phyloP scores from a whole-genome alignment of 1,139 yeast species.

The Eremothecium sinecaudum region DNA sequence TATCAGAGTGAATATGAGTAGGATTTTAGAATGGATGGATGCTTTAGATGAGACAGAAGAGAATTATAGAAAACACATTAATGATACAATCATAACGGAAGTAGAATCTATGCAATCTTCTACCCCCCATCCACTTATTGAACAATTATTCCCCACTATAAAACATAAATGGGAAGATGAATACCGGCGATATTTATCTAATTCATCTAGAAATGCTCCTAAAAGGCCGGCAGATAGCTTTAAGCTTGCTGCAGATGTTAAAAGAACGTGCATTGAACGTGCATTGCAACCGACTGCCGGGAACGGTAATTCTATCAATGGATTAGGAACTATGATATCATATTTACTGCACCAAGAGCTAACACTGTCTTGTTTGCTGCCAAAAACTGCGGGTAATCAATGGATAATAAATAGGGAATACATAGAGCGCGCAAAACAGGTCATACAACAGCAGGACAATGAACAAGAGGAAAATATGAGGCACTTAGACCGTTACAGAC shows the following conservation, averaged over 20 bases:
- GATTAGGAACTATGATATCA: slow-evolving; percentile 15
- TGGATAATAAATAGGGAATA: slow-evolving; percentile 24
- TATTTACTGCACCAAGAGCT: slow-evolving; percentile 24
- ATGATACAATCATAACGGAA: slow-evolving; percentile 10
- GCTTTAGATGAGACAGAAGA: slow-evolving; percentile 3
- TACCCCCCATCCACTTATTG: slow-evolving; percentile 13
- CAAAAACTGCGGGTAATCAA: slow-evolving; percentile 23
- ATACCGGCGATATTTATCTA: neutral
- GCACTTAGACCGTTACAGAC: slow-evolving; percentile 13
- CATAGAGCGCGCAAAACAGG: slow-evolving; percentile 9
- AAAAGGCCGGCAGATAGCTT: no score
- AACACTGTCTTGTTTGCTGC: slow-evolving; percentile 14
- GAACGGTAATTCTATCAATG: no score
- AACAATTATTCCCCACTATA: slow-evolving; percentile 1
- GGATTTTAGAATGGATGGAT: slow-evolving; percentile 4
- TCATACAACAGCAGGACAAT: slow-evolving; percentile 9
- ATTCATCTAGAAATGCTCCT: no score
- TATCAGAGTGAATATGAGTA: neutral
- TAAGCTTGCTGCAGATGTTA: no score
- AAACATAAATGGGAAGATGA: neutral
- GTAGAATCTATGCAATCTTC: slow-evolving; percentile 4
- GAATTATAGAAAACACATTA: slow-evolving; percentile 9
- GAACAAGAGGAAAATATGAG: slow-evolving; percentile 14
- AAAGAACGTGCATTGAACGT: no score
- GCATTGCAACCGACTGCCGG: no score